Base-by-base conservation (phyloP, 2,329 filamentous ascomycete genomes). In the Thielaviopsis punctulata region DNA sequence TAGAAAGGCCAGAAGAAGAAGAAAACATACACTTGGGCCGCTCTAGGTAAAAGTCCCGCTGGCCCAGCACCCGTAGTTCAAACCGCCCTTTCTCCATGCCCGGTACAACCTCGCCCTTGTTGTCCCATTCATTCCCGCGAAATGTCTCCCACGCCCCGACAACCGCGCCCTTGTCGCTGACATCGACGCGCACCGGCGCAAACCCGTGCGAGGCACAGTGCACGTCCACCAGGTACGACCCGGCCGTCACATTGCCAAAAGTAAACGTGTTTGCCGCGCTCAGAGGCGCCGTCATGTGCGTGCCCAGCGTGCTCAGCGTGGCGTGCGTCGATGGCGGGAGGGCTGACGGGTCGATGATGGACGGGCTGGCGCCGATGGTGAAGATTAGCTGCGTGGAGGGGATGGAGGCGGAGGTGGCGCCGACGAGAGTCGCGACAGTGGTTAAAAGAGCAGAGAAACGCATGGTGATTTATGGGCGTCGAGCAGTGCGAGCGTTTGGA, bases 51-150 rank as follows among this genome's bases (percentile, higher is more conserved):
- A 85, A 95, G 12, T 76, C 73, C 74, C 88, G 92, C 52, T 62
- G 63, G 5, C 72, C 80, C 43, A 82, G 53, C 1, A 77, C 72
- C 61, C 75, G 75, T 3, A 84, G 73, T 56, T 84, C 76, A 19
- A 90, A 71, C 23, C 55, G 64, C 1, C 62, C 66, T 27, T 68
- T 65, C 21, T 65, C 68, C 49, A 33, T 24, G 4, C 73, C 64
- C 3, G 57, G 58, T 27, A 74, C 69, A 45, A 64, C 72, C 68
- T 84, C 82, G 15, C 89, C 90, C 62, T 80, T 84, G 63, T 95
- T 93, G 18, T 73, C 79, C 88, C 90, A 95, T 59, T 92, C 85
- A 60, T 94, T 90, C 0, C 87, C 88, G 47, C 87, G 73, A 64
- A 82, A 94, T 23, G 87, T 94, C 70, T 90, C 85, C 82, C 85